Evolutionary conservation across 1,284 basidiomycete species (phyloP).

Genomic region (Pseudozyma hubeiensis): DNA sequence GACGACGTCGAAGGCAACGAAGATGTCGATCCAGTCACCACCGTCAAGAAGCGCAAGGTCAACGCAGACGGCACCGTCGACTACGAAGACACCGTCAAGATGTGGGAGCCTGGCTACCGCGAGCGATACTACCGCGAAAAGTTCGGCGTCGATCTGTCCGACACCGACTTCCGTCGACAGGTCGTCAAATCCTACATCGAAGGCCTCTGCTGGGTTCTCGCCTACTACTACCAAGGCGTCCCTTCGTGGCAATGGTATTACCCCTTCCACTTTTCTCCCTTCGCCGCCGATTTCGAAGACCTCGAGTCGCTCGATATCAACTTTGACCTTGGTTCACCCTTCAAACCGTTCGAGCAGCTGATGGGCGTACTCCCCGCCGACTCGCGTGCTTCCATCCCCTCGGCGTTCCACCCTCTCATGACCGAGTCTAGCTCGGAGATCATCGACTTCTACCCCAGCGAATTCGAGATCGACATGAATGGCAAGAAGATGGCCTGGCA

Average conservation of each 20-base stretch:
- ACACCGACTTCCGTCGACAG: conserved; percentile 80
- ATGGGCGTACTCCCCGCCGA: conserved; percentile 98
- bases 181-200: conserved; percentile 88
- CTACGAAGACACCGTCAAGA: conserved; percentile 93
- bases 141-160: conserved; percentile 82
- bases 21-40: conserved; percentile 53
- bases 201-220: conserved; percentile 94
- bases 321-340: conserved; percentile 84
- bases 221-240: conserved; percentile 95
- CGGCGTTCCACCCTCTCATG: conserved; percentile 89
- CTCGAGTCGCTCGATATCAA: conserved; percentile 79
- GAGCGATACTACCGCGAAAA: conserved; percentile 96
- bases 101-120: conserved; percentile 76
- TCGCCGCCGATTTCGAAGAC: conserved; percentile 92
- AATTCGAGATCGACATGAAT: conserved; percentile 99
- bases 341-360: conserved; percentile 96
- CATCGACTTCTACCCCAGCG: conserved; percentile 92
- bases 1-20: conserved; percentile 73
- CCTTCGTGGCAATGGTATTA: conserved; percentile 99
- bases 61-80: conserved; percentile 74
- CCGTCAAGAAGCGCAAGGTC: conserved; percentile 56
- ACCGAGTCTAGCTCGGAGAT: conserved; percentile 87
- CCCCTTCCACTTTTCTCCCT: conserved; percentile 97
- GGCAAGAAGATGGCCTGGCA: conserved; percentile 99
- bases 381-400: conserved; percentile 87